Conservation (phyloP, 345 rosid genomes). For the Murraya koenigii region DNA sequence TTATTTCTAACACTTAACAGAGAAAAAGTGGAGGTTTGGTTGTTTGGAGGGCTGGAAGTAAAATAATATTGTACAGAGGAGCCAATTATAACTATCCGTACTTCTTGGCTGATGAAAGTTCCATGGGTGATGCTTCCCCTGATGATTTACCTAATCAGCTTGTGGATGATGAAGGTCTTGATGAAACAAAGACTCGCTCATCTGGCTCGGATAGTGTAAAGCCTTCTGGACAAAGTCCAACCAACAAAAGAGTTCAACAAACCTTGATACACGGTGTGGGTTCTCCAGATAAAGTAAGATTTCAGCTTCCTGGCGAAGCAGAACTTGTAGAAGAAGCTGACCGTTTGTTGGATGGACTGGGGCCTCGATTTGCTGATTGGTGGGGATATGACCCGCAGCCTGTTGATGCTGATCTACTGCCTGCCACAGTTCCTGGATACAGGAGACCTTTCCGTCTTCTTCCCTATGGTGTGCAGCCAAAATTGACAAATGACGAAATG, state of each 20-base stretch:
- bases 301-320: conserved; percentile 78
- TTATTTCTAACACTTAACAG: conserved; percentile 35
- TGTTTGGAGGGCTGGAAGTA: conserved; percentile 93
- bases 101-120: conserved; percentile 43
- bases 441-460: conserved; percentile 92
- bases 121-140: conserved; percentile 24
- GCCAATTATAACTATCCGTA: conserved; percentile 77
- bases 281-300: conserved; percentile 66
- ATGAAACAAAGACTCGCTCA: conserved; percentile 23
- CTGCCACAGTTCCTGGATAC: conserved; percentile 71
- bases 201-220: conserved; percentile 19
- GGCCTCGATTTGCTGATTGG: conserved; percentile 90
- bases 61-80: conserved; percentile 80
- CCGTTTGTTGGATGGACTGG: conserved; percentile 74
- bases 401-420: conserved; percentile 88
- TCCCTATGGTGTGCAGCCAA: conserved; percentile 79
- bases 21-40: conserved; percentile 95
- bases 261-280: conserved; percentile 64
- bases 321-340: conserved; percentile 76
- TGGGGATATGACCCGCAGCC: conserved; percentile 97
- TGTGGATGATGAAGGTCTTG: conserved; percentile 25
- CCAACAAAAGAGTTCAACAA: conserved; percentile 28
- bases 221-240: conserved; percentile 24
- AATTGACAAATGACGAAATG: conserved; percentile 88
- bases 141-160: conserved; percentile 25